Evolutionary conservation across 179 eudicot genomes (phyloP).

Genomic region (Pouteria campechiana): DNA sequence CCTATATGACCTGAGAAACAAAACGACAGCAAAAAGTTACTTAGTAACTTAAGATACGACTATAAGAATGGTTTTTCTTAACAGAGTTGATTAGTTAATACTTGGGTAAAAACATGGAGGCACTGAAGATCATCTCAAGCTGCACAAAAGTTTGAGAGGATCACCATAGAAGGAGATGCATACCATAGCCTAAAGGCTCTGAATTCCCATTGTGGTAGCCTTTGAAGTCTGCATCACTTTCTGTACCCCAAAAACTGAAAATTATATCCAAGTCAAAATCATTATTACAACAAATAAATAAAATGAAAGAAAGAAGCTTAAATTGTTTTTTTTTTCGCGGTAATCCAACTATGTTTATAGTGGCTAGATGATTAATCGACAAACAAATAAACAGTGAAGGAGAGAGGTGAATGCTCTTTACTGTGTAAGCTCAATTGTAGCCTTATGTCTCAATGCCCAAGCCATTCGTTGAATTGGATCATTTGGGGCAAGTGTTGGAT

Average conservation of each 20-base stretch:
- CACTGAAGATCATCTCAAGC: no score
- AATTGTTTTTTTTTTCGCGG: no score
- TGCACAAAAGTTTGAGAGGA: no score
- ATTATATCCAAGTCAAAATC: conserved; percentile 8
- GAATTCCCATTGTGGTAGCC: conserved; percentile 91
- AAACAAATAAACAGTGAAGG: neutral
- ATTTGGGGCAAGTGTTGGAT: conserved; percentile 57
- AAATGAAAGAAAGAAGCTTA: neutral
- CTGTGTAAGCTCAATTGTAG: conserved; percentile 92
- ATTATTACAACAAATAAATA: neutral
- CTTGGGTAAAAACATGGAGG: no score
- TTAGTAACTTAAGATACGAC: no score
- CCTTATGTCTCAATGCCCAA: conserved; percentile 81
- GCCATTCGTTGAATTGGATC: conserved; percentile 61
- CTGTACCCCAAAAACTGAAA: conserved; percentile 92
- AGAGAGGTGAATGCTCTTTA: conserved; percentile 22
- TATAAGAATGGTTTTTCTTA: no score
- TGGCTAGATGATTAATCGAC: no score
- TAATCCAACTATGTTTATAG: no score
- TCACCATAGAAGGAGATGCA: no score
- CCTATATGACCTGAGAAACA: conserved; percentile 84
- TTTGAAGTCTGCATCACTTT: conserved; percentile 75
- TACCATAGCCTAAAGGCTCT: conserved; percentile 92
- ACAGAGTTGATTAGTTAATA: no score
- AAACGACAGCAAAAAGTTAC: no score